These are phyloP conservation scores for Capsicum rhomboideum DNA, from an alignment of 257 asterid genomes.

Conservation along the genomic window DNA sequence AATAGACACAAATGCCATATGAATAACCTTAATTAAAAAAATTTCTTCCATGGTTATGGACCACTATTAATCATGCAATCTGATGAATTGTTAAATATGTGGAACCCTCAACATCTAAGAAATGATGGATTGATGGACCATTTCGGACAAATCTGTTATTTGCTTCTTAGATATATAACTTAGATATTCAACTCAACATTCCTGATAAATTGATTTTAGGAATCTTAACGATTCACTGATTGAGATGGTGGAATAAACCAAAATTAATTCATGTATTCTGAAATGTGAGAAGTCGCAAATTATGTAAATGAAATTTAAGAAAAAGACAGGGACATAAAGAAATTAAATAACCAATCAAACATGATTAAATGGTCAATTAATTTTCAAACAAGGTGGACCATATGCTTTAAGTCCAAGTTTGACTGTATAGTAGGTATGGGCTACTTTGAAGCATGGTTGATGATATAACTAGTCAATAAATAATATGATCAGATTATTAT, in stretches of 20 bases:
- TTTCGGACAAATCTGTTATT: not conserved
- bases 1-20: not conserved
- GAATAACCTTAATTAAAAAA: not conserved
- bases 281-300: not conserved
- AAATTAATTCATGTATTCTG: not conserved
- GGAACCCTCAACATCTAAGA: not conserved
- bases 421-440: not conserved
- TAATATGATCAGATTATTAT: not conserved
- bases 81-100: not conserved
- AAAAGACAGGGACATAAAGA: not conserved
- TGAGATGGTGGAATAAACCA: not conserved
- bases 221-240: no score
- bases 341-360: not conserved
- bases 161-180: not conserved
- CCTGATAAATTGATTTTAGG: no score
- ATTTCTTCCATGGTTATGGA: not conserved
- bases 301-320: not conserved
- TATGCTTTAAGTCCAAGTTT: not conserved
- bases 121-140: not conserved
- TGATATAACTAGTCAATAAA: not conserved
- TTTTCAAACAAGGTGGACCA: not conserved
- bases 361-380: not conserved
- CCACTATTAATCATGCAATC: not conserved
- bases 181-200: no score
- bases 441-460: not conserved